Base-by-base conservation (phyloP, 768 basidiomycete species). In the Trametes sanguinea region DNA sequence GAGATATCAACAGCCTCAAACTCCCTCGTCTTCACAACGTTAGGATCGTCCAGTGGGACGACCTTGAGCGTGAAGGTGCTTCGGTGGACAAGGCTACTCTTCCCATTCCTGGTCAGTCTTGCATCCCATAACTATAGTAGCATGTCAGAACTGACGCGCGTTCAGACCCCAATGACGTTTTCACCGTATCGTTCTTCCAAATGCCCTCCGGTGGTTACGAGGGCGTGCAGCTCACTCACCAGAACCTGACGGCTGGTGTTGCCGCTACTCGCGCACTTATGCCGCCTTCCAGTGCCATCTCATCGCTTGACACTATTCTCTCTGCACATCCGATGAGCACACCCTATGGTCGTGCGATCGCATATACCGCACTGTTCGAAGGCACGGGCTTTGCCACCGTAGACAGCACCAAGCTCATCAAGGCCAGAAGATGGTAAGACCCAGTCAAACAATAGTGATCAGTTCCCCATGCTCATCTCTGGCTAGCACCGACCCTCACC, bases 171-270 rank as follows among this genome's bases (percentile, higher is more conserved):
- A 75, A 73, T 52, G 86, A 91, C 64, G 77, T 89, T 4, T 88
- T 87, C 69, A 87, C 87, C 2, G 80, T 90, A 5, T 81, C 86
- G 1, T 90, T 87, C 79, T 88, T 81, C 65, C 76, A 80, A 66
- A 77, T 79, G 1, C 67, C 80, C 17, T 75, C 79, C 17, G 83
- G 88, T 37, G 77, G 80, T 42, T 71, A 88, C 7, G 83, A 82
- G 58, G 88, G 83, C 27, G 83, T 82, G 7, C 85, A 86, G 61
- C 75, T 95, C 35, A 92, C 92, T 0, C 92, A 94, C 71, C 82
- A 90, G 72, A 94, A 94, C 65, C 71, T 96, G 60, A 95, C 93
- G 2, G 92, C 95, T 3, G 95, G 92, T 37, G 88, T 95, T n/a
- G 85, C 92, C 0, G 90, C 89, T 3, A 77, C 85, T 27, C 86